Evolutionary conservation across 2,329 filamentous ascomycete genomes (phyloP), one percentile per base, ranked within the genome.

Genomic region (Eurotiales sp.): DNA sequence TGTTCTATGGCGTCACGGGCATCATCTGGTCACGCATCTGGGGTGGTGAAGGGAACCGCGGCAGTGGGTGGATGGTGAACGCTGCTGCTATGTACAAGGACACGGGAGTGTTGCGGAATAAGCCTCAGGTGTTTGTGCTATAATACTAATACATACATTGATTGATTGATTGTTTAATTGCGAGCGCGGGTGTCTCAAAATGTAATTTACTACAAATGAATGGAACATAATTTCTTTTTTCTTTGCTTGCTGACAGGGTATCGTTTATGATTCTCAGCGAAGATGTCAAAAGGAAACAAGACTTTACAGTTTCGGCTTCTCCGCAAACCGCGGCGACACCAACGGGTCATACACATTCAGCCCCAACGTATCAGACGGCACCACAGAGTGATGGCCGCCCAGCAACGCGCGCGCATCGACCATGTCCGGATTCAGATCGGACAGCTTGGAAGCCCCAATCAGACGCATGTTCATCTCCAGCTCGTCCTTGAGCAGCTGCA

Each of bases 381-480:
- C 80, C 36, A 67, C 62, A 2, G 80, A 77, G 11, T 72, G 75
- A 61, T 87, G 85, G 57, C 77, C 75, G 57, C 73, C 77, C 14
- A 66, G 46, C 59, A 96, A 66, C 2, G 86, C 88, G 55, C 87
- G 77, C 0, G 83, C 81, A 66, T 99, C 93, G 17, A 99, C 69
- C 69, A 99, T 73, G 22, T 83, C 84, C 0, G 91, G 86, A 56
- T 87, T 88, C 56, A 99, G 73, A 60, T 99, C 84, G 30, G 84
- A 83, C 27, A 99, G 70, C 54, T 73, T 84, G 17, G 79, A 81
- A 53, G 84, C 88, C 8, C 93, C 93, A 60, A 99, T 90, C 56
- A 99, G 75, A 6, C 93, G 83, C 93, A 99, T 97, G 65, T 92
- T 93, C 92, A 97, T 97, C 75, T 95, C 90, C 82, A 99, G 88